These are phyloP conservation scores for Vaccinium vitisidaea DNA, from an alignment of 148 eudicot genomes.

Conservation along the genomic window DNA sequence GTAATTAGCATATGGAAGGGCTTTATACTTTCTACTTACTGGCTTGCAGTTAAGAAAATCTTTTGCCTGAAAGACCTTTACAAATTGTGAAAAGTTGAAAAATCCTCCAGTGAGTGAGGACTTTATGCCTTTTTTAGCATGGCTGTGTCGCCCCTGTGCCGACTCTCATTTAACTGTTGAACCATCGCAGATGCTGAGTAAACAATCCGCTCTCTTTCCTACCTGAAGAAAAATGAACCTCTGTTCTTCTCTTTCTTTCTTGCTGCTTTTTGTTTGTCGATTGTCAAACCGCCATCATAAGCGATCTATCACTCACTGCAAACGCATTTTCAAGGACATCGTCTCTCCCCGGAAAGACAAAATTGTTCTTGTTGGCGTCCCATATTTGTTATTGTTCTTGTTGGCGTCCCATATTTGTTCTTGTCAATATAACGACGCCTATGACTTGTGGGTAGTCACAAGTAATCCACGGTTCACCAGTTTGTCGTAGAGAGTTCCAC, in stretches of 20 bases:
- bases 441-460: too few species aligned
- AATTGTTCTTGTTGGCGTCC: background rate
- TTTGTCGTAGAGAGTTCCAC: background rate
- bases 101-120: background rate
- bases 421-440: background rate
- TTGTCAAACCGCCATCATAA: background rate
- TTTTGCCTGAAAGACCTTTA: background rate
- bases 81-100: background rate
- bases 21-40: background rate
- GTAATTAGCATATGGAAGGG: background rate
- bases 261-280: background rate
- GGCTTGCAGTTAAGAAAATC: background rate
- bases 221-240: background rate
- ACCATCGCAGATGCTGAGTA: background rate
- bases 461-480: background rate
- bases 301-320: background rate
- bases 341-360: background rate
- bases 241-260: background rate
- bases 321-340: background rate
- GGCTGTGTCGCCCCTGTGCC: background rate
- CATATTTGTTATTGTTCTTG: background rate
- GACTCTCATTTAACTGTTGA: background rate
- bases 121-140: too few species aligned
- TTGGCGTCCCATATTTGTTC: background rate
- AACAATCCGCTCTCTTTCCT: background rate